Evolutionary conservation across 1,284 basidiomycete genomes (phyloP).

Genomic region (Melampsora americana): DNA sequence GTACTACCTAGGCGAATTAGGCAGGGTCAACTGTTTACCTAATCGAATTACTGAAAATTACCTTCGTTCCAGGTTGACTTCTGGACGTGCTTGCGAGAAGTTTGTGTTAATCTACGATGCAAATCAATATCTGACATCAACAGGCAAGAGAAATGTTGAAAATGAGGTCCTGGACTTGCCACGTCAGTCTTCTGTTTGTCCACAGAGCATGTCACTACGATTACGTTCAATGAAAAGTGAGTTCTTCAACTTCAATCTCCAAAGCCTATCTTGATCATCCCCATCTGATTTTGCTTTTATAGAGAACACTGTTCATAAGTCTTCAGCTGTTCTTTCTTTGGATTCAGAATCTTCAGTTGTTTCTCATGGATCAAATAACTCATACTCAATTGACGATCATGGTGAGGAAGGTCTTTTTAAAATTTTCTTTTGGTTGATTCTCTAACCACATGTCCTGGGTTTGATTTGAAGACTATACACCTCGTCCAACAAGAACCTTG

Average conservation of each 20-base stretch:
- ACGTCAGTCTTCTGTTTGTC: neutral
- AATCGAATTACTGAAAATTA: neutral
- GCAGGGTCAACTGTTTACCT: neutral
- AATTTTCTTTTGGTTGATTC: too few relatives aligned
- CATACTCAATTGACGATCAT: too few relatives aligned
- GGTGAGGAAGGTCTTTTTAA: too few relatives aligned
- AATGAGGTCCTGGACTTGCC: neutral
- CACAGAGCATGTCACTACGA: neutral
- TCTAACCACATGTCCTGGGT: too few relatives aligned
- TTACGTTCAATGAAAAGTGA: neutral
- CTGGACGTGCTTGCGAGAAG: neutral
- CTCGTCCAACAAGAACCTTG: neutral
- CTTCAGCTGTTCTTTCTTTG: too few relatives aligned
- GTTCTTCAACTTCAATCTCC: too few relatives aligned
- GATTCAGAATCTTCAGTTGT: too few relatives aligned
- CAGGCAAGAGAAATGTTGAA: neutral
- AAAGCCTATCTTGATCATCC: too few relatives aligned
- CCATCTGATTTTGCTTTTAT: too few relatives aligned
- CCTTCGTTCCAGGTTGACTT: neutral
- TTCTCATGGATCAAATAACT: too few relatives aligned
- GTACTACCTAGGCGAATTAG: neutral
- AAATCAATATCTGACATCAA: neutral
- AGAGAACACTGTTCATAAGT: too few relatives aligned
- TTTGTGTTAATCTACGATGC: neutral
- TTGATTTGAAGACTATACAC: neutral